These are phyloP conservation scores for Hymenoscyphus infarciens DNA, from an alignment of 2,329 filamentous ascomycete genomes.

Conservation along the genomic window DNA sequence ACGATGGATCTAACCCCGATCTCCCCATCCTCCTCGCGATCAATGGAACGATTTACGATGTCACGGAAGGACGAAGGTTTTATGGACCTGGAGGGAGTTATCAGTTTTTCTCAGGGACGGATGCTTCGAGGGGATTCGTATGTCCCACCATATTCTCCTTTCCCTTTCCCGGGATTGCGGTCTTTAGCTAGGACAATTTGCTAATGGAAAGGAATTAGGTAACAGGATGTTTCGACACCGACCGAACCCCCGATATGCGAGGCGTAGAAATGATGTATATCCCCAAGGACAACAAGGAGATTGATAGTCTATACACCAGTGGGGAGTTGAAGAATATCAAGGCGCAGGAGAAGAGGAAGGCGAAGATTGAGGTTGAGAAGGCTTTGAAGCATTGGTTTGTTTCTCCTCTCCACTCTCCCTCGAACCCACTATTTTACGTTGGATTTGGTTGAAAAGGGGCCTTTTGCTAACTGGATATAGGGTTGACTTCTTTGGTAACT, in stretches of 20 bases:
- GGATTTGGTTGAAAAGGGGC: too few relatives aligned
- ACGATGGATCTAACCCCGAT: constrained; percentile 71
- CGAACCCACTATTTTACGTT: too few relatives aligned
- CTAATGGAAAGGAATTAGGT: background rate
- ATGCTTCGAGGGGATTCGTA: constrained; percentile 79
- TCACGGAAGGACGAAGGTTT: constrained; percentile 62
- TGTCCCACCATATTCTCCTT: background rate
- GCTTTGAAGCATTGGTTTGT: constrained; percentile 62
- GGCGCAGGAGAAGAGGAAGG: constrained; percentile 61
- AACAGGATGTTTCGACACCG: constrained; percentile 55
- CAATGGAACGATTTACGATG: constrained; percentile 83
- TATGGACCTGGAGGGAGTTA: constrained; percentile 87
- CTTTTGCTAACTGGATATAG: constrained; percentile 8
- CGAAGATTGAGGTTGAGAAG: constrained; percentile 60
- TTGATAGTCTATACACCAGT: constrained; percentile 56
- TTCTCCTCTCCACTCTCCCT: background rate
- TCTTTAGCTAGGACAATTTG: too few relatives aligned
- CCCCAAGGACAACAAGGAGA: constrained; percentile 56
- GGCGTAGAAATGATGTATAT: constrained; percentile 86
- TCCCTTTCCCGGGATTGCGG: too few relatives aligned
- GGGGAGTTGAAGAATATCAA: constrained; percentile 52
- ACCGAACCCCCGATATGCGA: constrained; percentile 77
- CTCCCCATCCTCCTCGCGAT: constrained; percentile 88
- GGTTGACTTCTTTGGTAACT: constrained; percentile 77
- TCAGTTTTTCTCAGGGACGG: constrained; percentile 78